Evolutionary conservation across 2,329 filamentous ascomycete species (phyloP), one percentile per base, ranked within the genome.

Genomic region (Fusarium virguliforme): DNA sequence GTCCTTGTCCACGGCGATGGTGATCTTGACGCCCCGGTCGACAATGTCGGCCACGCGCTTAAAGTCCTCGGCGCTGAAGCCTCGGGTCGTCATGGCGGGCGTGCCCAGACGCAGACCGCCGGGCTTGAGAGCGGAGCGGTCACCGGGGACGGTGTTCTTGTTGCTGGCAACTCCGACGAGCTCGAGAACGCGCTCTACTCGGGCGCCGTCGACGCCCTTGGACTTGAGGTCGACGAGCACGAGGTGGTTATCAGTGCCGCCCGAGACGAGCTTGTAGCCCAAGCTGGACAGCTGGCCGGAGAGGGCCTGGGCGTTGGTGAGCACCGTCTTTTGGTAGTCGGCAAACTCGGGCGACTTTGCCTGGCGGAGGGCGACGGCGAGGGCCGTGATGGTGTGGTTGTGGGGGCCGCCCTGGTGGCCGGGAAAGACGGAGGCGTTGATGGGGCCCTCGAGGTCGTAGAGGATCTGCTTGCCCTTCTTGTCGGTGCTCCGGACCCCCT

Each of bases 361-460:
- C 83, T 98, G 95, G 84, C 97, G 95, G 62, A 98, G 88, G 4
- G 95, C 95, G 50, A 98, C 95, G 15, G 95, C 91, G 22, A 98
- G 86, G 26, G 95, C 95, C 26, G 95, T 97, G 81, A 98, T 98
- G 74, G 95, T 98, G 86, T 98, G 95, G 86, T 98, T 98, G 85
- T 98, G 95, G 56, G 95, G 95, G 28, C 95, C 95, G 80, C 95
- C 95, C 82, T 98, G 95, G 84, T 98, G 95, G 60, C 95, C 95
- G 15, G 95, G 95, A 87, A 98, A 98, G 64, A 98, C 95, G 58
- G 94, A 97, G 75, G 90, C 89, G 84, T 98, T 98, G 85, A 98
- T 98, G 62, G 94, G 93, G 40, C 87, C 89, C 83, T 98, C 95
- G 34, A 98, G 91, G 78, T 97, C 91, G 83, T 97, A 98, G 80